A percentile compares a stretch with the other conserved stretches of the same genome.
Conservation (phyloP, 495 filamentous ascomycete genomes). For the Trichoderma asperelloides region DNA sequence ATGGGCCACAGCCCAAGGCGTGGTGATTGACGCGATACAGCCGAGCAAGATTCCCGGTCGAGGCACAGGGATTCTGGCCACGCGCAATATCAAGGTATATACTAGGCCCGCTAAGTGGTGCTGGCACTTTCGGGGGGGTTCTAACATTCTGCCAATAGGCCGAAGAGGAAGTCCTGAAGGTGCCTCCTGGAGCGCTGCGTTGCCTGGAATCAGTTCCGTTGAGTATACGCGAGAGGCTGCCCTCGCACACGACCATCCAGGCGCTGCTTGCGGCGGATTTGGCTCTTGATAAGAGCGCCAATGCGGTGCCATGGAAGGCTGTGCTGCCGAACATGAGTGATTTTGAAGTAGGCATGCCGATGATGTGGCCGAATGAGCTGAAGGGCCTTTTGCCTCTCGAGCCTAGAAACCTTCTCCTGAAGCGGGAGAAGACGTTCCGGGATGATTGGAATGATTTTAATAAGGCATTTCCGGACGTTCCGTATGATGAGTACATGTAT, state of each 20-base stretch:
- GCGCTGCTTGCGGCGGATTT: conserved; percentile 46
- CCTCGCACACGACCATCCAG: conserved; percentile 45
- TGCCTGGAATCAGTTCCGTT: conserved; percentile 51
- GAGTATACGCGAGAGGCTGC: conserved; percentile 31
- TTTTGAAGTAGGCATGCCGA: conserved; percentile 50
- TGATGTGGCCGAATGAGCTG: conserved; percentile 47
- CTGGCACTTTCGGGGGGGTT: not conserved
- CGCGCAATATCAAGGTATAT: conserved; percentile 53
- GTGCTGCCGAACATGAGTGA: conserved; percentile 50
- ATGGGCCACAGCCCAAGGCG: conserved; percentile 52
- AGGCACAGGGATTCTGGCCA: conserved; percentile 68
- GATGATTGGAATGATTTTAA: conserved; percentile 28
- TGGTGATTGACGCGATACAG: conserved; percentile 50
- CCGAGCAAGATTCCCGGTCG: conserved; percentile 53
- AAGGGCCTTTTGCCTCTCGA: conserved; percentile 28
- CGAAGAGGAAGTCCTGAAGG: conserved; percentile 48
- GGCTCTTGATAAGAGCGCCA: conserved; percentile 26
- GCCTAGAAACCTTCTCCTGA: not conserved
- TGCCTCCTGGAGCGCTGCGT: conserved; percentile 57
- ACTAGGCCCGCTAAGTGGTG: not conserved
- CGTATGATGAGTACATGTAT: conserved; percentile 45
- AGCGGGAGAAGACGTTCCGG: conserved; percentile 32
- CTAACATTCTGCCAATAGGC: conserved; percentile 22
- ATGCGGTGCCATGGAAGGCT: conserved; percentile 41
- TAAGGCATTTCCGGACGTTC: conserved; percentile 21